A percentile compares a stretch with the other conserved stretches of the same genome.
These are phyloP conservation scores for Ministeria vibrans DNA, from an alignment of 78 protist species.

Conservation along the genomic window DNA sequence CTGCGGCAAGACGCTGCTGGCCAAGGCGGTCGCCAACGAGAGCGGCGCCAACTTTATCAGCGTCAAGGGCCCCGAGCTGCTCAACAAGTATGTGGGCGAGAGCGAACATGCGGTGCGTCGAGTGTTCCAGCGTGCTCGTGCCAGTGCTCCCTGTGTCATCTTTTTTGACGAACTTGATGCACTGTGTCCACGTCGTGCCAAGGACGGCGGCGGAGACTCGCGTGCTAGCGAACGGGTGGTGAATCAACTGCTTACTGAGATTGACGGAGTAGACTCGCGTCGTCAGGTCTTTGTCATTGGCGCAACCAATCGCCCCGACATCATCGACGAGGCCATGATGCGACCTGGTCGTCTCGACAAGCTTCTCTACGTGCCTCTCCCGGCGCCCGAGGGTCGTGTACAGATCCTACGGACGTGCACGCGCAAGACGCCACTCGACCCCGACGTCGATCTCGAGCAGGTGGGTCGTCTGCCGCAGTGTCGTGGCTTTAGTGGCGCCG, in stretches of 20 bases:
- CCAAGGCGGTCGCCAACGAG: slow-evolving; percentile 90
- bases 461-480: background rate
- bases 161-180: slow-evolving; percentile 99
- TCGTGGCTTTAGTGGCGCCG: slow-evolving; percentile 1
- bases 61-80: slow-evolving; percentile 97
- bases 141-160: slow-evolving; percentile 92
- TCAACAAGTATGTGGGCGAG: slow-evolving; percentile 98
- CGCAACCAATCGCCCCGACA: slow-evolving; percentile 97
- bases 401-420: slow-evolving; percentile 17
- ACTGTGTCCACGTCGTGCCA: slow-evolving; percentile 76
- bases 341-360: slow-evolving; percentile 98
- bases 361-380: slow-evolving; percentile 91
- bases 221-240: slow-evolving; percentile 83
- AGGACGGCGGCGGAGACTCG: slow-evolving; percentile 1
- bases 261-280: slow-evolving; percentile 94
- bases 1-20: slow-evolving; percentile 97
- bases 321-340: slow-evolving; percentile 91
- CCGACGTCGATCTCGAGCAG: slow-evolving; percentile 9
- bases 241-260: slow-evolving; percentile 91
- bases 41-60: slow-evolving; percentile 89
- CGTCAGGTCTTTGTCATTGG: slow-evolving; percentile 84
- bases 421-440: slow-evolving; percentile 1
- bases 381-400: slow-evolving; percentile 48
- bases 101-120: slow-evolving; percentile 95
- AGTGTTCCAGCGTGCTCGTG: slow-evolving; percentile 81